Evolutionary conservation across 495 filamentous ascomycete genomes (phyloP), one percentile per base, ranked within the genome.

Genomic region (Neurospora africana): DNA sequence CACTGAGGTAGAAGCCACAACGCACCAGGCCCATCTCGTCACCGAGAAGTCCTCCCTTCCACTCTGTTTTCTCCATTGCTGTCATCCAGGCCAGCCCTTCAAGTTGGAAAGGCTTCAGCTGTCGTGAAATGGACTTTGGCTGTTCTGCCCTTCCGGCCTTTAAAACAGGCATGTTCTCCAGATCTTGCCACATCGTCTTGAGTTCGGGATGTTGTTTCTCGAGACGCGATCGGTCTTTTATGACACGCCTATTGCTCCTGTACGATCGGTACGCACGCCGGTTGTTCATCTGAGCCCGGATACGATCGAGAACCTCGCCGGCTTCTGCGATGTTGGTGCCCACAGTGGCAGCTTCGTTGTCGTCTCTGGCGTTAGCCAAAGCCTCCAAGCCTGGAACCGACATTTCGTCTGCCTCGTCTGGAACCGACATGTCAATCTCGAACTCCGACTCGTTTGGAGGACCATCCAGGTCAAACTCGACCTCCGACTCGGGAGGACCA

Each of bases 31-130:
- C 94, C 94, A 98, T 98, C 79, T 97, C 93, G 76, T 98, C 95
- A 65, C 95, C 95, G 7, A 99, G 84, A 36, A 99, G 84, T 11
- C 95, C 95, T 40, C 95, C 95, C 74, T 89, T 91, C 84, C 93
- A 99, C 70, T 89, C 79, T 3, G 91, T 91, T 79, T 91, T 84
- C 77, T 99, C 95, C 84, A 97, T 96, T 58, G 83, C 87, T 72
- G 86, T 89, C 92, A 99, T 95, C 95, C 95, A 99, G 72, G 93
- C 89, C 43, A 99, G 82, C 8, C 95, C 95, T 80, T 98, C 91
- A 19, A 96, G 89, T 75, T 99, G 95, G 80, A 98, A 98, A 2
- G 90, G 89, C 79, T 98, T 95, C 68, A 99, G 84, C 41, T 88
- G 89, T 23, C 95, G 89, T 39, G 85, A 91, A 74, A 99, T 97